Evolutionary conservation across 2,329 filamentous ascomycete genomes (phyloP), one percentile per base, ranked within the genome.

Genomic region (Stachybotrys chartarum): DNA sequence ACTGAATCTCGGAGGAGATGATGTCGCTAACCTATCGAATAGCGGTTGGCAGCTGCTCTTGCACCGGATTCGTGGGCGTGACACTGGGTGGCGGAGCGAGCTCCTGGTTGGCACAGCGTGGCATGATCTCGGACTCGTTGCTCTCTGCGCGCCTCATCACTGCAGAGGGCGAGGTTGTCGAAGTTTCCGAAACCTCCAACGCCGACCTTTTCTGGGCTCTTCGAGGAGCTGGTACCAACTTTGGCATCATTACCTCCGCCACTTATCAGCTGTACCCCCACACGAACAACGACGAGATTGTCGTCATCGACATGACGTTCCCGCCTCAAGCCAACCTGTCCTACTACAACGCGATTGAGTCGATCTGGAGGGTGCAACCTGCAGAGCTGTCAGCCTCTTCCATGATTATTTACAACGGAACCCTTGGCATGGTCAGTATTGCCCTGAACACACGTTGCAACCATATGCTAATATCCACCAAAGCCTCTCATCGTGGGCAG

Each of bases 161-260:
- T 5, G 70, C 72, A 5, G 61, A 70, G n/a, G 74, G 73, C 0
- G 54, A 60, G 1, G 48, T 72, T 10, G 61, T 75, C 3, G 65
- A 62, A 1, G 68, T 69, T 66, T 79, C 75, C 1, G 66, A 72
- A 3, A 62, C 63, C 5, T 59, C 72, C 31, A 70, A 79, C 46
- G 52, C 63, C 0, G 75, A 78, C 54, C 65, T 80, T 1, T 80
- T 78, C 64, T 78, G 74, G 72, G 78, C 77, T 17, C 63, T 80
- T 5, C 71, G 75, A 24, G 78, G 78, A 7, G 78, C 76, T 0
- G 77, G 78, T 6, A 64, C 70, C 10, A 73, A 72, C 52, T 76
- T 78, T 55, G 75, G 72, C 5, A 68, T 76, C n/a, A 70, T 71
- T 0, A 72, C 50, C 2, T 42, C 50, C 32, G 31, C 35, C 16